These are phyloP conservation scores for Aquilaria agallochum DNA, from an alignment of 441 rosid genomes.

Conservation along the genomic window DNA sequence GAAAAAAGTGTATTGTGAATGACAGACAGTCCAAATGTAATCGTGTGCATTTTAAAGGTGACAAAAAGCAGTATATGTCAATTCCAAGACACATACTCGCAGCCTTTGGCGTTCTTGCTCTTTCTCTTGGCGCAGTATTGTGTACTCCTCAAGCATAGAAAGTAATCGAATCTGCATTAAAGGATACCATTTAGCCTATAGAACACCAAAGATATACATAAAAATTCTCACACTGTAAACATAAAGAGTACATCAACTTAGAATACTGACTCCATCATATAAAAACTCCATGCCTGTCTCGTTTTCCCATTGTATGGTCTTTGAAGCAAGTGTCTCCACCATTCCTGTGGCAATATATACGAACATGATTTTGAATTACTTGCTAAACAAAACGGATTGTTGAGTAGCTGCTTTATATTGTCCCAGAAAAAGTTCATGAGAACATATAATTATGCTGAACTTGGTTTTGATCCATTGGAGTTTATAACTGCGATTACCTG, in stretches of 20 bases:
- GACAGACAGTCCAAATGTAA: background rate
- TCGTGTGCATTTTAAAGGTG: background rate
- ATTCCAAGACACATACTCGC: constrained; percentile 40
- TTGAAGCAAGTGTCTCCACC: constrained; percentile 86
- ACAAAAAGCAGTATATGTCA: no score
- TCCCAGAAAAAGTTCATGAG: background rate
- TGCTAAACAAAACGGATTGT: background rate
- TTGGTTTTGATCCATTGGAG: background rate
- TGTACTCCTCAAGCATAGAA: constrained; percentile 92
- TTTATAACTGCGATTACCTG: constrained; percentile 40
- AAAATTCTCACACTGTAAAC: background rate
- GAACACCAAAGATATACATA: no score
- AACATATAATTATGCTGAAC: background rate
- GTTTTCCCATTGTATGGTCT: constrained; percentile 87
- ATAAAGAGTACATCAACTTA: no score
- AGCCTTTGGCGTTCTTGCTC: constrained; percentile 91
- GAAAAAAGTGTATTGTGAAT: background rate
- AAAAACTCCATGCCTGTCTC: constrained; percentile 77
- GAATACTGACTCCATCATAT: constrained; percentile 81
- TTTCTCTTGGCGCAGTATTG: constrained; percentile 71
- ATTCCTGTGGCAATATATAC: constrained; percentile 41
- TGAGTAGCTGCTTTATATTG: background rate
- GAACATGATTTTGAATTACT: background rate
- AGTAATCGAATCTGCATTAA: constrained; percentile 64
- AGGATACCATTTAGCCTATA: no score